Base-by-base conservation (phyloP, 495 filamentous ascomycete genomes). In the Sphaerosporella brunnea region DNA sequence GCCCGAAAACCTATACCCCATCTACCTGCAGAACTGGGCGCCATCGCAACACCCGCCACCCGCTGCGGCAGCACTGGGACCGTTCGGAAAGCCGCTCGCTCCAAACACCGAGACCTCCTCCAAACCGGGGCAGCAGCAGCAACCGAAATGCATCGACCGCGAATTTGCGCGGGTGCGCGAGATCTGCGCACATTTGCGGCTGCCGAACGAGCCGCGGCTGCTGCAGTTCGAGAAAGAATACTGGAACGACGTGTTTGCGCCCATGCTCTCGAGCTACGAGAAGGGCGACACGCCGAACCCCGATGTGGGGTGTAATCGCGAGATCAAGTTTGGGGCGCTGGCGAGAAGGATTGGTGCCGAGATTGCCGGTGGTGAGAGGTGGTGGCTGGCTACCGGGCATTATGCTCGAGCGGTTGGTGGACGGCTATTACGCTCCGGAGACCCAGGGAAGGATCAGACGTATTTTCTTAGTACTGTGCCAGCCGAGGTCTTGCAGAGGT, bases 11-110 rank as follows among this genome's bases (percentile, higher is more conserved):
- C 24, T 60, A 20, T 34, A 56, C 30, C 57, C 57, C 11, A 57
- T 60, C 35, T 60, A 60, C 39, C 61, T 60, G 44, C 47, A 49
- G 18, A 60, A 60, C 49, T 60, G 57, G 57, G 51, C 49, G 30
- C 56, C 50, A 35, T 46, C 56, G 36, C 52, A 50, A 23, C 45
- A 42, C 26, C 55, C 56, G 1, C 34, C 23, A 41, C 48, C 56
- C 32, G 34, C 51, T 19, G 36, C 23, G 1, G 46, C 50, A 41
- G 36, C 46, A 15, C 51, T 21, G 18, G 11, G n/a, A 16, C 15
- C 47, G 18, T 51, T 48, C 47, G 51, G 59, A 24, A 59, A 59
- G 30, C 54, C 55, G 13, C 43, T 28, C 23, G 19, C 39, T 23
- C 8, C 36, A 1, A 15, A 42, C 23, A 15, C 36, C 46, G n/a